phyloP scores from a whole-genome alignment of 306 rosid genomes.

The Fagus crenata region DNA sequence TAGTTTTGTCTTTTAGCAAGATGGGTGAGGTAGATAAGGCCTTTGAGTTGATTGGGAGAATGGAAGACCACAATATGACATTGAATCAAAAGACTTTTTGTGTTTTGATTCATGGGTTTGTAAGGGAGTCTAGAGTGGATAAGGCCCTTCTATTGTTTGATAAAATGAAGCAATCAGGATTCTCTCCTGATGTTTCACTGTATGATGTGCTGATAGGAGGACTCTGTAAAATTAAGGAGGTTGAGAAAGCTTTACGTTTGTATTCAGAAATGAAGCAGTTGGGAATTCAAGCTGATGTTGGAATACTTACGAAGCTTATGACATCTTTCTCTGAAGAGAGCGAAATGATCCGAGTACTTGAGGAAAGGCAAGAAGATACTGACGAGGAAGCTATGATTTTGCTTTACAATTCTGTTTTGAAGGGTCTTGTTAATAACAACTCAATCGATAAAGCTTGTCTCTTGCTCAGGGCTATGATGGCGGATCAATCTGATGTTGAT shows the following conservation, averaged over 20 bases:
- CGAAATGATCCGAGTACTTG: conserved; percentile 47
- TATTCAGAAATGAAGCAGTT: conserved; percentile 59
- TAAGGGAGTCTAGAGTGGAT: conserved; percentile 51
- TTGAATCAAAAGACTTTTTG: conserved; percentile 66
- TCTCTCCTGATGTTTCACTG: conserved; percentile 54
- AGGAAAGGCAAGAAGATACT: conserved; percentile 46
- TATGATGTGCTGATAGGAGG: conserved; percentile 79
- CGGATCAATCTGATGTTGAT: conserved; percentile 30
- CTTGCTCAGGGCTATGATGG: conserved; percentile 52
- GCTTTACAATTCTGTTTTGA: conserved; percentile 62
- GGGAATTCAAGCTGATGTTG: conserved; percentile 54
- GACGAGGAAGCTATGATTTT: conserved; percentile 40
- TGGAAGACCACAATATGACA: conserved; percentile 42
- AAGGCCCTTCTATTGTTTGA: conserved; percentile 51
- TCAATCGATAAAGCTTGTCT: conserved; percentile 52
- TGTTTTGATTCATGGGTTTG: conserved; percentile 79
- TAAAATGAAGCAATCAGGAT: conserved; percentile 37
- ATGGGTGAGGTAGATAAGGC: conserved; percentile 74
- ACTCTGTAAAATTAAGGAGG: conserved; percentile 53
- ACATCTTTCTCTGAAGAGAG: conserved; percentile 47
- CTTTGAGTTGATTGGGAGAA: conserved; percentile 60
- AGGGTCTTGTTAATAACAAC: conserved; percentile 46
- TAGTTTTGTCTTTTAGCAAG: conserved; percentile 58
- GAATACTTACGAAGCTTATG: conserved; percentile 51
- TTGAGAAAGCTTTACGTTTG: conserved; percentile 55